Percentiles rank a stretch among this genome's conserved stretches.
These are phyloP conservation scores for Castanea sativa DNA, from an alignment of 306 rosid genomes.

Conservation along the genomic window DNA sequence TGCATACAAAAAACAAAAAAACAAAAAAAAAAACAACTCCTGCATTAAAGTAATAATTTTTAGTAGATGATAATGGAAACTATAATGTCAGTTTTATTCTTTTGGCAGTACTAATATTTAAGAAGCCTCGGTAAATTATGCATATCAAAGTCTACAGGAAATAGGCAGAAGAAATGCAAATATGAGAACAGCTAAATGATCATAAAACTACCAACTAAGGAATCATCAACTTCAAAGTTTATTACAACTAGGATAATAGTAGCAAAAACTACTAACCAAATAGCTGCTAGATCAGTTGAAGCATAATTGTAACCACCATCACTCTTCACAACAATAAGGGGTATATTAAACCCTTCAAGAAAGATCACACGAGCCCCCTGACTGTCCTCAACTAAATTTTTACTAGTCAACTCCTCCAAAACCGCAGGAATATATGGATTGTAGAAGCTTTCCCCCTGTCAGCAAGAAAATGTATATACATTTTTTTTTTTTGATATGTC, in stretches of 20 bases:
- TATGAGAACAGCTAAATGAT: constrained; percentile 9
- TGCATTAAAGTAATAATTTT: neutral
- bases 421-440: constrained; percentile 78
- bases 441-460: constrained; percentile 96
- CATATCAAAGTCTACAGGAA: neutral
- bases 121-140: neutral
- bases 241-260: neutral
- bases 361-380: constrained; percentile 87
- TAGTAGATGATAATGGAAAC: neutral
- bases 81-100: neutral
- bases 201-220: constrained; percentile 12
- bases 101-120: neutral
- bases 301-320: constrained; percentile 96
- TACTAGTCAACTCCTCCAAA: constrained; percentile 56
- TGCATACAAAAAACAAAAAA: neutral
- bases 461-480: constrained; percentile 12
- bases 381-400: constrained; percentile 73
- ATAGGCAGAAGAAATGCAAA: neutral
- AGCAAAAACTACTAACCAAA: constrained; percentile 54
- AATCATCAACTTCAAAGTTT: constrained; percentile 5
- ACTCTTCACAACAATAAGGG: constrained; percentile 93
- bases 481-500: neutral
- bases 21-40: neutral
- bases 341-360: constrained; percentile 68
- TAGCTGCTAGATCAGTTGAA: constrained; percentile 85